Conservation (phyloP, 805 yeast genomes). For the Candida nemodendra region DNA sequence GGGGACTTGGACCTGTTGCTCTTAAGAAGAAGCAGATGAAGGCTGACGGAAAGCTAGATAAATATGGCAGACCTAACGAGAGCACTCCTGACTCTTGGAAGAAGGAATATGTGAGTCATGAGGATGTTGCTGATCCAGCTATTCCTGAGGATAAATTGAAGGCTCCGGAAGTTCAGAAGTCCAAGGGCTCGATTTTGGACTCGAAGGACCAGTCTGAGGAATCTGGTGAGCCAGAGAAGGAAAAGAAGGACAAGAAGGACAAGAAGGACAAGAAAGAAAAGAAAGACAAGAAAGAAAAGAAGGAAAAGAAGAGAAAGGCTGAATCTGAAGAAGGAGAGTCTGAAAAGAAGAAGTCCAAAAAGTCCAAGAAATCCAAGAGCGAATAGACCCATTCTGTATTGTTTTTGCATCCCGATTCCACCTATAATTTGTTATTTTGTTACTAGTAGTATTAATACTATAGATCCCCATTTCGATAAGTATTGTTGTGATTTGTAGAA, state of each 20-base stretch:
- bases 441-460: neutral
- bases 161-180: constrained; percentile 37
- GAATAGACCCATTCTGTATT: constrained; percentile 16
- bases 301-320: constrained; percentile 37
- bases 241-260: constrained; percentile 45
- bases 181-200: constrained; percentile 47
- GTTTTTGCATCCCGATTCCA: constrained; percentile 3
- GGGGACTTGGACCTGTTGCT: constrained; percentile 99
- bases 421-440: neutral
- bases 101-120: constrained; percentile 72
- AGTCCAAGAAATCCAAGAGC: constrained; percentile 20
- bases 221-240: constrained; percentile 18
- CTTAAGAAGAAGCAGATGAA: constrained; percentile 97
- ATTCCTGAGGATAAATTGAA: constrained; percentile 52
- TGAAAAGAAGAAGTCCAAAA: constrained; percentile 48
- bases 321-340: no score
- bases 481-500: no score
- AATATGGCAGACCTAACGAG: constrained; percentile 91
- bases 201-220: constrained; percentile 31
- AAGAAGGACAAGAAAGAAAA: constrained; percentile 54
- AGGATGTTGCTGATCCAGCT: constrained; percentile 59
- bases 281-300: constrained; percentile 60
- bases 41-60: constrained; percentile 95
- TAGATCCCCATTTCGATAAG: no score
- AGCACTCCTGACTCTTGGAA: constrained; percentile 94